Evolutionary conservation across 768 basidiomycete species (phyloP).

Genomic region (Trametes coccinea): DNA sequence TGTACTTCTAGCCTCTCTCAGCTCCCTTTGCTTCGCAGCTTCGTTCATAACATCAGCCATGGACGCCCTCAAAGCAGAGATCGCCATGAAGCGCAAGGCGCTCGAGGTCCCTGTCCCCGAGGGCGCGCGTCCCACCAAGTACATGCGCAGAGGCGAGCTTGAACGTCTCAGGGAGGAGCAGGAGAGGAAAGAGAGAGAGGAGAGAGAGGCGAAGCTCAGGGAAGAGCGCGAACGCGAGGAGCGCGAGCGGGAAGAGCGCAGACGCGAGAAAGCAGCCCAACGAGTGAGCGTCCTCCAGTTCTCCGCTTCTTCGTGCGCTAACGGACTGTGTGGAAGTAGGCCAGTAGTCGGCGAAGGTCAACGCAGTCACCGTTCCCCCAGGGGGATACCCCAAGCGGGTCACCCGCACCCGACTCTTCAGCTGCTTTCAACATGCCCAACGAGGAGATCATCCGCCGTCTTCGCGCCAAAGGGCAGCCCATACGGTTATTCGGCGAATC

Average conservation of each 20-base stretch:
- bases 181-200: constrained; percentile 42
- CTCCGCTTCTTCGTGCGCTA: neutral
- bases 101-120: constrained; percentile 43
- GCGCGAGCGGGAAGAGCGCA: constrained; percentile 29
- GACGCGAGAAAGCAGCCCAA: constrained; percentile 27
- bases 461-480: constrained; percentile 91
- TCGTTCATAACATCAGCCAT: constrained; percentile 42
- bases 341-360: constrained; percentile 19
- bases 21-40: neutral
- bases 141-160: constrained; percentile 89
- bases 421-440: constrained; percentile 84
- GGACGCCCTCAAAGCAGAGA: constrained; percentile 90
- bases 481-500: constrained; percentile 93
- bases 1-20: neutral
- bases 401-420: constrained; percentile 46
- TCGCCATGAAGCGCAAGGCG: constrained; percentile 84
- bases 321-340: constrained; percentile 24
- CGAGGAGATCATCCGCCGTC: constrained; percentile 85
- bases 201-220: constrained; percentile 32
- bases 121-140: constrained; percentile 67
- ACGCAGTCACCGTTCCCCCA: constrained; percentile 29
- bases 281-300: constrained; percentile 45
- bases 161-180: constrained; percentile 63
- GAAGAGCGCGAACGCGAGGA: constrained; percentile 24
- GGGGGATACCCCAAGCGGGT: constrained; percentile 23